phyloP scores from a whole-genome alignment of 129 eudicot genomes.

The Solidago caesia region DNA sequence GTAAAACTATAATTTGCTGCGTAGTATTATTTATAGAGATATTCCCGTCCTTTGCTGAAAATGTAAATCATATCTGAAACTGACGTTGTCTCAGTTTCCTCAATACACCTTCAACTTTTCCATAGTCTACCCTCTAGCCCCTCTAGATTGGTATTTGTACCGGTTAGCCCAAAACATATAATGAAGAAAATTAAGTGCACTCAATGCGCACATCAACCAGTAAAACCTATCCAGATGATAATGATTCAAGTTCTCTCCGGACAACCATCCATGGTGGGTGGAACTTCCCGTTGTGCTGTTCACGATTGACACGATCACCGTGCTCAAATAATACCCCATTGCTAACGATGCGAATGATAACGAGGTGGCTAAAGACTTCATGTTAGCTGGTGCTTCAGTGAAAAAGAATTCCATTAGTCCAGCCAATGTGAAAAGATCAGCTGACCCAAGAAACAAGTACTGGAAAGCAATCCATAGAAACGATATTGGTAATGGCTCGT shows the following conservation, averaged over 20 bases:
- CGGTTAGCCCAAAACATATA: constrained; percentile 68
- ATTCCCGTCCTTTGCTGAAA: background rate
- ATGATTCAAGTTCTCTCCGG: constrained; percentile 58
- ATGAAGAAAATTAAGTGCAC: constrained; percentile 63
- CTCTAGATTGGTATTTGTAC: constrained; percentile 59
- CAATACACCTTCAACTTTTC: constrained; percentile 33
- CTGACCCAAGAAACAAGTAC: constrained; percentile 84
- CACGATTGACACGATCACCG: constrained; percentile 67
- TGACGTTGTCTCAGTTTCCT: constrained; percentile 14
- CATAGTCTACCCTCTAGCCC: constrained; percentile 23
- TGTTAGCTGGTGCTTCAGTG: constrained; percentile 71
- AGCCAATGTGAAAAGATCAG: constrained; percentile 81
- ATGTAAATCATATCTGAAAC: constrained; percentile 31
- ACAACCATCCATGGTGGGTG: constrained; percentile 50
- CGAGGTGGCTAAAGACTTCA: constrained; percentile 85
- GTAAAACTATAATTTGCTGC: constrained; percentile 8
- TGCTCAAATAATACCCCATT: constrained; percentile 80
- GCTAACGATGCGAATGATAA: constrained; percentile 79
- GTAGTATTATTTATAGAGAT: constrained; percentile 7
- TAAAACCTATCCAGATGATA: constrained; percentile 68
- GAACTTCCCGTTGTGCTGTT: constrained; percentile 55
- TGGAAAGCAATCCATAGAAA: constrained; percentile 92
- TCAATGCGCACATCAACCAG: constrained; percentile 70
- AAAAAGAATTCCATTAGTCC: constrained; percentile 83
- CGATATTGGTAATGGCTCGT: constrained; percentile 54